Percentiles rank a stretch among this genome's conserved stretches.
These are phyloP conservation scores for Kwoniella europaea DNA, from an alignment of 768 basidiomycete genomes.

Conservation along the genomic window DNA sequence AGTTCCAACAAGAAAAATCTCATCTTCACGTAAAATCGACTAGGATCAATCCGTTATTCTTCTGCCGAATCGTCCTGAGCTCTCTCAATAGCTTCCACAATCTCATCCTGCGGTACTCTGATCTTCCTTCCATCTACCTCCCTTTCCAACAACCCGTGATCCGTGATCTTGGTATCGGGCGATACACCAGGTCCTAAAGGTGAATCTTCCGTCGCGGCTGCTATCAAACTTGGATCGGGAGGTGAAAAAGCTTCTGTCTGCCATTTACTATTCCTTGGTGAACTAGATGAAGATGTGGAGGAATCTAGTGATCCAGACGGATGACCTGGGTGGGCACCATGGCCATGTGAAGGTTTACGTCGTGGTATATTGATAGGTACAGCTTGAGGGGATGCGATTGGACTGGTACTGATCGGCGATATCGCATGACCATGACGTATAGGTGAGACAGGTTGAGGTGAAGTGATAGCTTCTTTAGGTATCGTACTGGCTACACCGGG, in stretches of 20 bases:
- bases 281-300: conserved; percentile 8
- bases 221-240: conserved; percentile 51
- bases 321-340: conserved; percentile 18
- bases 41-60: neutral
- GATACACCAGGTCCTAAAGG: conserved; percentile 57
- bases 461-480: conserved; percentile 11
- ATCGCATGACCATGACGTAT: neutral
- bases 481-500: neutral
- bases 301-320: conserved; percentile 4
- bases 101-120: conserved; percentile 54
- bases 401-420: neutral
- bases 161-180: conserved; percentile 42
- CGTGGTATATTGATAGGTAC: conserved; percentile 19
- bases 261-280: conserved; percentile 11
- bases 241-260: conserved; percentile 46
- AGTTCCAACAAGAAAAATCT: too few species aligned
- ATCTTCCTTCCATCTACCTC: conserved; percentile 47
- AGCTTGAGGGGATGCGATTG: neutral
- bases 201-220: conserved; percentile 41
- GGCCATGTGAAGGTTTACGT: conserved; percentile 11
- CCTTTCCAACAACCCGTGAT: conserved; percentile 49
- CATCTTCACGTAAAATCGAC: too few species aligned
- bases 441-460: conserved; percentile 17
- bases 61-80: conserved; percentile 18
- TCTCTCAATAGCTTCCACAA: conserved; percentile 43